Conservation (phyloP, 176 grass and related monocot species). For the Zea luxurians region DNA sequence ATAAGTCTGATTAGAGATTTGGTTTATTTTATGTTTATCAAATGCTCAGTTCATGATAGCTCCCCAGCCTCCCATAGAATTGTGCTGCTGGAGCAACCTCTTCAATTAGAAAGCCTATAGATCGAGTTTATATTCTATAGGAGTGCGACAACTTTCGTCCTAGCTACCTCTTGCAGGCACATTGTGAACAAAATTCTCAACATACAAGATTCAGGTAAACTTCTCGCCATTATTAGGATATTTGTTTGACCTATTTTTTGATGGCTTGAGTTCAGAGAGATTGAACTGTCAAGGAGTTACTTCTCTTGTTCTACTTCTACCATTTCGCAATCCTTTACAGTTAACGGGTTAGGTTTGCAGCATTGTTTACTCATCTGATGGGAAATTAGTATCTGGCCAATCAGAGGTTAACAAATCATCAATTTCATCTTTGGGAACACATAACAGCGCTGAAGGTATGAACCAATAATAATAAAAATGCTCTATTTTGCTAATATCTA, state of each 20-base stretch:
- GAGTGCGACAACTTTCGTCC: neutral
- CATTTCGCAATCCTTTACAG: slow-evolving; percentile 37
- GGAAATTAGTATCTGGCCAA: slow-evolving; percentile 57
- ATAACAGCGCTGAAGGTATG: neutral
- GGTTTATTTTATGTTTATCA: neutral
- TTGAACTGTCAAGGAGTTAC: slow-evolving; percentile 8
- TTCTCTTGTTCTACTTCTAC: slow-evolving; percentile 26
- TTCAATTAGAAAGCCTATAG: neutral
- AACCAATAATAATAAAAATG: neutral
- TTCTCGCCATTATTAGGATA: neutral
- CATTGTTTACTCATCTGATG: slow-evolving; percentile 78
- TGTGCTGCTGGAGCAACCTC: slow-evolving; percentile 2
- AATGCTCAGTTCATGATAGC: slow-evolving; percentile 12
- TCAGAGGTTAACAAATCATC: neutral
- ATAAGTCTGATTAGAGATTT: neutral
- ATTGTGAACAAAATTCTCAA: slow-evolving; percentile 5
- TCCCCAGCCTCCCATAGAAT: no score
- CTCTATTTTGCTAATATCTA: neutral
- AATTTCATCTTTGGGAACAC: neutral
- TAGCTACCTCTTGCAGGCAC: slow-evolving; percentile 52
- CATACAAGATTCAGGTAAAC: no score
- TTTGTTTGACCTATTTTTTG: neutral
- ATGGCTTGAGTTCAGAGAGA: slow-evolving; percentile 1
- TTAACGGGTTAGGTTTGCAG: slow-evolving; percentile 84
- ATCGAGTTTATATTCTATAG: slow-evolving; percentile 19